Percentiles rank a stretch among this genome's conserved stretches.
These are phyloP conservation scores for Macrocybe gigantea DNA, from an alignment of 768 basidiomycete species.

Conservation along the genomic window DNA sequence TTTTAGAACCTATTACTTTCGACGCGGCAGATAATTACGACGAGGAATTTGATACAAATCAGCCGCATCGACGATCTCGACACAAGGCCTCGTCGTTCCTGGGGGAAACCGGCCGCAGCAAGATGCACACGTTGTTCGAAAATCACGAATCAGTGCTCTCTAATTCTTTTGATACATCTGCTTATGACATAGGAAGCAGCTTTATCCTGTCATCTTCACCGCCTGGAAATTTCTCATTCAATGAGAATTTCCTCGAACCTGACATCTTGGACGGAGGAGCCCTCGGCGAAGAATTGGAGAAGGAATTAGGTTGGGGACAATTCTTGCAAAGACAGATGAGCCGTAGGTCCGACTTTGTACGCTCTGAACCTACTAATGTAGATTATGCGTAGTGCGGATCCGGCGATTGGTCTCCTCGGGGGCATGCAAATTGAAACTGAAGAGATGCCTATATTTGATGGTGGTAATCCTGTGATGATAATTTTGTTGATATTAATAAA, in stretches of 20 bases:
- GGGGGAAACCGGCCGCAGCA: constrained; percentile 42
- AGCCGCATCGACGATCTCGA: constrained; percentile 20
- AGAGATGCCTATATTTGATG: too few relatives aligned
- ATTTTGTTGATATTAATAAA: too few relatives aligned
- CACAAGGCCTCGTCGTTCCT: constrained; percentile 17
- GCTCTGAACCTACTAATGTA: too few relatives aligned
- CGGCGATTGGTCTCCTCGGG: too few relatives aligned
- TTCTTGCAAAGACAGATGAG: constrained; percentile 21
- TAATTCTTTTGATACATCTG: constrained; percentile 57
- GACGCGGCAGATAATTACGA: constrained; percentile 31
- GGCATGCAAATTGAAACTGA: too few relatives aligned
- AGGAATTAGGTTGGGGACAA: constrained; percentile 67
- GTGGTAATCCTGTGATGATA: too few relatives aligned
- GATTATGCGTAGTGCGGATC: too few relatives aligned
- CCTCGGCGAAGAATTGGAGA: constrained; percentile 69
- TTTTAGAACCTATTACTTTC: neutral
- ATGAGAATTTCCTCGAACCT: constrained; percentile 48
- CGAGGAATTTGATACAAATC: constrained; percentile 43
- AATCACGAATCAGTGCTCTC: constrained; percentile 63
- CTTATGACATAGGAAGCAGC: constrained; percentile 30
- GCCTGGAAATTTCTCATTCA: constrained; percentile 36
- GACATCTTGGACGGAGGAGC: constrained; percentile 55
- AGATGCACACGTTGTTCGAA: constrained; percentile 64
- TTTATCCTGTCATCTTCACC: constrained; percentile 47
- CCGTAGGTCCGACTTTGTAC: constrained; percentile 7